Evolutionary conservation across 2,329 filamentous ascomycete species (phyloP).

Genomic region (Pyricularia sp.): DNA sequence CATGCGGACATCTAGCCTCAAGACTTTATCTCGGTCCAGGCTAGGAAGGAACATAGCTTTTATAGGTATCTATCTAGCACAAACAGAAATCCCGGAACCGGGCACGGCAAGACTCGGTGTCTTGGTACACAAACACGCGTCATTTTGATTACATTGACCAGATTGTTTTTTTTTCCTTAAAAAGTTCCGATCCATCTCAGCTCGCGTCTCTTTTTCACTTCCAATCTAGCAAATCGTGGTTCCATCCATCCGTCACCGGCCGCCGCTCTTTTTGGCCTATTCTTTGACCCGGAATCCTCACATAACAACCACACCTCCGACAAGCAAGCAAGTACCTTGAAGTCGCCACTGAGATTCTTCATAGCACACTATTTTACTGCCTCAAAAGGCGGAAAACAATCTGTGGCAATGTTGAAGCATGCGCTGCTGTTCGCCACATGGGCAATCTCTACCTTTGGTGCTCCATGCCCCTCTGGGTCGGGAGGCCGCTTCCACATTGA

Average conservation of each 20-base stretch:
- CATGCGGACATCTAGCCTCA: no score
- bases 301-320: no score
- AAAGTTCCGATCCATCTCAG: no score
- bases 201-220: not conserved
- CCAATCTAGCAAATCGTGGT: not conserved
- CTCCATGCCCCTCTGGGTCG: not conserved
- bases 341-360: not conserved
- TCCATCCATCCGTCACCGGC: not conserved
- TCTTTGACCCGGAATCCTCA: no score
- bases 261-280: no score
- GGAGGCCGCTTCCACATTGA: conserved; percentile 16
- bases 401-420: not conserved
- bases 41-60: not conserved
- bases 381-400: not conserved
- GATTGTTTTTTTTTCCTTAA: not conserved
- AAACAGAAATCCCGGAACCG: not conserved
- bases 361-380: no score
- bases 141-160: not conserved
- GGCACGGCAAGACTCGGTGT: not conserved
- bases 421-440: not conserved
- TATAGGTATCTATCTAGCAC: no score
- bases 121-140: not conserved
- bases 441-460: not conserved
- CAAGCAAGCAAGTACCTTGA: not conserved
- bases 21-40: not conserved